A percentile compares a stretch with the other conserved stretches of the same genome.
Conservation (phyloP, 768 basidiomycete species). For the Naganishia onofrii region DNA sequence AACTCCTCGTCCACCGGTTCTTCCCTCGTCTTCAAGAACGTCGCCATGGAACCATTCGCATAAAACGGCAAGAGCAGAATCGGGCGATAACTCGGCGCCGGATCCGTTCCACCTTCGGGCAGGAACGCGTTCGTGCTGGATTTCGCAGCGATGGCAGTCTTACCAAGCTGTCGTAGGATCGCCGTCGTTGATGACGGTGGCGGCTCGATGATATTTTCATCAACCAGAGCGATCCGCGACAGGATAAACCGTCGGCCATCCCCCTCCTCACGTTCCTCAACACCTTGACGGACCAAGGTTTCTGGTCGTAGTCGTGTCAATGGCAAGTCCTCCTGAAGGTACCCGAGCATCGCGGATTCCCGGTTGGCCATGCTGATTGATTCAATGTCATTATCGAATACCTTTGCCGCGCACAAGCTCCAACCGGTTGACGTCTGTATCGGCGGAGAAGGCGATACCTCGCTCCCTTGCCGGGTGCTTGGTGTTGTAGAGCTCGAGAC, state of each 20-base stretch:
- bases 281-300: background rate
- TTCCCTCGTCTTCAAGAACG: conserved; percentile 39
- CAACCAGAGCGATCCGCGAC: background rate
- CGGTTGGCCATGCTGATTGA: conserved; percentile 51
- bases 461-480: conserved; percentile 17
- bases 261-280: background rate
- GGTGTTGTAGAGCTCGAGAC: background rate
- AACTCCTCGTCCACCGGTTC: conserved; percentile 39
- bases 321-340: conserved; percentile 2
- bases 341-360: conserved; percentile 41
- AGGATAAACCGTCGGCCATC: conserved; percentile 2
- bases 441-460: background rate
- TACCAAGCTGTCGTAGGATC: conserved; percentile 16
- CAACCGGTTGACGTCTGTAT: conserved; percentile 36
- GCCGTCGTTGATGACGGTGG: conserved; percentile 24
- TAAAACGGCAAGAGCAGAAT: conserved; percentile 48
- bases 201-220: conserved; percentile 2
- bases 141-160: conserved; percentile 16
- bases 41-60: conserved; percentile 45
- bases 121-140: background rate
- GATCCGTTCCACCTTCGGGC: conserved; percentile 13
- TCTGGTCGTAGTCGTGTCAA: background rate
- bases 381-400: conserved; percentile 51
- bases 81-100: conserved; percentile 27
- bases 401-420: conserved; percentile 54